Conservation (phyloP, 1,284 basidiomycete species). For the Sparassis latifolia region DNA sequence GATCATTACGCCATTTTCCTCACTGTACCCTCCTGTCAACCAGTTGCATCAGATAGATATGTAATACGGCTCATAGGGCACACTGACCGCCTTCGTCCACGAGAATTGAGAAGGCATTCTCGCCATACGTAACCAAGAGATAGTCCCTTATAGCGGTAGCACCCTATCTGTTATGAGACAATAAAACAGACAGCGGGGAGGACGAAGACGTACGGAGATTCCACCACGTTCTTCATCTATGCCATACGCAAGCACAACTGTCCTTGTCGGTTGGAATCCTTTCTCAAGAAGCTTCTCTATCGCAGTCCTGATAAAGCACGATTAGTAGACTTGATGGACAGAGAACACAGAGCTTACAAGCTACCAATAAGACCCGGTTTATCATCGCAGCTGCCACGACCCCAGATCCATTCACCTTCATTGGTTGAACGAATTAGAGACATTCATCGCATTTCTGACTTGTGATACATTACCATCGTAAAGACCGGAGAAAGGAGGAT, state of each 20-base stretch:
- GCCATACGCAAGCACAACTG: slow-evolving; percentile 58
- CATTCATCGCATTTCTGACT: neutral
- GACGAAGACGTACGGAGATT: slow-evolving; percentile 28
- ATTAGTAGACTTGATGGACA: neutral
- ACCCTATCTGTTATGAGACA: slow-evolving; percentile 29
- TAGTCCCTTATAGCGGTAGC: slow-evolving; percentile 41
- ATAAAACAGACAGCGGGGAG: too few relatives aligned
- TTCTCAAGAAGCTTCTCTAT: slow-evolving; percentile 48
- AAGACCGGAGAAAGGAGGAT: slow-evolving; percentile 29
- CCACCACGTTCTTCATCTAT: slow-evolving; percentile 66
- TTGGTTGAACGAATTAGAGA: neutral
- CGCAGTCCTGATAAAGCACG: slow-evolving; percentile 30
- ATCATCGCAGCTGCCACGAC: slow-evolving; percentile 57
- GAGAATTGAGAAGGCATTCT: slow-evolving; percentile 48
- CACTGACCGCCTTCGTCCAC: slow-evolving; percentile 43
- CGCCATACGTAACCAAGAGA: slow-evolving; percentile 44
- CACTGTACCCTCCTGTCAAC: slow-evolving; percentile 24
- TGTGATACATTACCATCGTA: slow-evolving; percentile 24
- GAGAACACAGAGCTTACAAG: slow-evolving; percentile 32
- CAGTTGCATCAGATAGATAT: neutral
- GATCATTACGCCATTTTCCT: slow-evolving; percentile 32
- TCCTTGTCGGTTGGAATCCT: slow-evolving; percentile 45
- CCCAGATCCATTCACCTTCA: slow-evolving; percentile 52
- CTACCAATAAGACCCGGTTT: slow-evolving; percentile 54
- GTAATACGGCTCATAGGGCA: neutral